These are phyloP conservation scores for Solanum pinnatisectum DNA, from an alignment of 257 asterid genomes.

Conservation along the genomic window DNA sequence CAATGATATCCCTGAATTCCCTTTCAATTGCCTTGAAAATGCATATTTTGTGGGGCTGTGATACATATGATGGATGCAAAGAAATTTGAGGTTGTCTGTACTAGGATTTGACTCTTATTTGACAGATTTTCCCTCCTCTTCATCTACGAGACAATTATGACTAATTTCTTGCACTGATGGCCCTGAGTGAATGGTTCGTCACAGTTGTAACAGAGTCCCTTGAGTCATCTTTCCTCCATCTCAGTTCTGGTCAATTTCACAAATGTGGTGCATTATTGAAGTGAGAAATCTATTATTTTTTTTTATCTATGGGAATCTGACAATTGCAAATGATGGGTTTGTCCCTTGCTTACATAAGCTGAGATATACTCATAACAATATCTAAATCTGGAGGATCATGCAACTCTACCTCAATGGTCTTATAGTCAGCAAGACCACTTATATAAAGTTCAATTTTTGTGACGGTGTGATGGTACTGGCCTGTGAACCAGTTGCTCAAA, in stretches of 20 bases:
- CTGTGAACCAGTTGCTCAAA: neutral
- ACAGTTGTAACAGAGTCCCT: neutral
- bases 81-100: neutral
- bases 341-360: neutral
- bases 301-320: neutral
- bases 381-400: neutral
- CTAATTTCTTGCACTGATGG: neutral
- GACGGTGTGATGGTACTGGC: neutral
- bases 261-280: neutral
- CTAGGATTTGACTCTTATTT: neutral
- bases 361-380: neutral
- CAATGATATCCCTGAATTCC: neutral
- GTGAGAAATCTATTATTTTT: neutral
- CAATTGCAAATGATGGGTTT: neutral
- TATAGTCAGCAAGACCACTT: neutral
- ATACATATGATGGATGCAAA: neutral
- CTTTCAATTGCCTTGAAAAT: neutral
- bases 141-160: neutral
- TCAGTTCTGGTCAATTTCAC: neutral
- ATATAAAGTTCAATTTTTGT: neutral
- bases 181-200: neutral
- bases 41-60: neutral
- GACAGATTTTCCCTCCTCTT: neutral
- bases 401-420: neutral
- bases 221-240: neutral